Evolutionary conservation across 306 rosid species (phyloP), one percentile per base, ranked within the genome.

Genomic region (Alnus glutinosa): DNA sequence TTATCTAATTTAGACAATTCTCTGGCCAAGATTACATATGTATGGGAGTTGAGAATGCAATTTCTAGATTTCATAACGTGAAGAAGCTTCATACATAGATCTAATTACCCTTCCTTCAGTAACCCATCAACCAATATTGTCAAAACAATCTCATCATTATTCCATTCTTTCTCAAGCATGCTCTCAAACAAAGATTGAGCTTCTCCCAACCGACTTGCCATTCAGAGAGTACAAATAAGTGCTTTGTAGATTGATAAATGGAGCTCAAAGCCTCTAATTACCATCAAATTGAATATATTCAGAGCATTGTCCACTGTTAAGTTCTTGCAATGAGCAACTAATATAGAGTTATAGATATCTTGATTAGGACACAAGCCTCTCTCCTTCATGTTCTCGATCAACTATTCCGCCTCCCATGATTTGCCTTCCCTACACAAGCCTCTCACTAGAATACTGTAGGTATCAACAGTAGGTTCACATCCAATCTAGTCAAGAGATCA

Each of bases 131-230:
- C 61, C 37, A 84, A 77, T 47, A 87, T 78, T 19, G 87, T 83
- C 89, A 86, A 87, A 48, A 73, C 87, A 78, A 87, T 82, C 86
- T 87, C 89, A 52, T 87, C 87, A 44, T 84, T 46, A 51, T 46
- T 86, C 87, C 85, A 83, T 15, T 75, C 73, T 51, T 75, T 58
- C 70, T 83, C 55, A 32, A 86, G 85, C 87, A 86, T 86, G 48
- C 77, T 83, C 50, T 79, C 73, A 55, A 83, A 83, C 28, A 83
- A 64, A 10, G 50, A 75, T 83, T 83, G 77, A 83, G 87, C 89
- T 81, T 81, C 87, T 55, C 66, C 75, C 57, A 36, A 71, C 67
- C 46, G 75, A 71, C 49, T 78, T 72, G 4, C 69, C 73, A 69
- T 75, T 84, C 85, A 71, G 36, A 86, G 85, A 1, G 83, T 85